Percentiles rank a stretch among this genome's conserved stretches.
These are phyloP conservation scores for Pseudonitzschia delicatissima DNA, from an alignment of 108 stramenopile genomes.

Conservation along the genomic window DNA sequence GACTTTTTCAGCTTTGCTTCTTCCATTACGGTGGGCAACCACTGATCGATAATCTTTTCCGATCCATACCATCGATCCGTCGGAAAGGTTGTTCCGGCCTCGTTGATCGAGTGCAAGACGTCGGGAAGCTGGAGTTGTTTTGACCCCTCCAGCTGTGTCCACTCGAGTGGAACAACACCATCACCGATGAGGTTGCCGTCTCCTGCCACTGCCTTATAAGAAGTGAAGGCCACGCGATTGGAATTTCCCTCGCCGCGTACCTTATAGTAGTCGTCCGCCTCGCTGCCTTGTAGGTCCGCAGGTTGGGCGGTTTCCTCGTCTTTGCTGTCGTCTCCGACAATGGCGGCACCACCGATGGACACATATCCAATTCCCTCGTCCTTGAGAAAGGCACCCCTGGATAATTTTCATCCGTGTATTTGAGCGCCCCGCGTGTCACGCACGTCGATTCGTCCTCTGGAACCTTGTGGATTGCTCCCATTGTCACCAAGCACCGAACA, in stretches of 20 bases:
- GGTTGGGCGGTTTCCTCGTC: slow-evolving; percentile 15
- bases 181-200: slow-evolving; percentile 70
- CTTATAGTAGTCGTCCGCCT: slow-evolving; percentile 44
- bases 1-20: slow-evolving; percentile 7
- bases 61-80: slow-evolving; percentile 86
- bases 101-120: slow-evolving; percentile 88
- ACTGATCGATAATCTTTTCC: slow-evolving; percentile 69
- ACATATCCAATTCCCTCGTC: slow-evolving; percentile 68
- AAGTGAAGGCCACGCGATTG: slow-evolving; percentile 55
- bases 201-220: slow-evolving; percentile 85
- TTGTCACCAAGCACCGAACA: slow-evolving; percentile 52
- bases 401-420: slow-evolving; percentile 56
- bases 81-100: slow-evolving; percentile 63
- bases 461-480: slow-evolving; percentile 72
- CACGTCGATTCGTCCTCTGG: slow-evolving; percentile 56
- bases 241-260: slow-evolving; percentile 36
- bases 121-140: slow-evolving; percentile 52
- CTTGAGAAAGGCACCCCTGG: slow-evolving; percentile 75
- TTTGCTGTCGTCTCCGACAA: slow-evolving; percentile 41
- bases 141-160: slow-evolving; percentile 61
- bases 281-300: background rate
- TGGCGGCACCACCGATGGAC: slow-evolving; percentile 72
- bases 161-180: slow-evolving; percentile 80
- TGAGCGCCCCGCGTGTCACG: slow-evolving; percentile 76
- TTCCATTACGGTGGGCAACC: slow-evolving; percentile 45